phyloP scores from a whole-genome alignment of 2,329 filamentous ascomycete genomes.

The Paraconiothyrium brasiliense region DNA sequence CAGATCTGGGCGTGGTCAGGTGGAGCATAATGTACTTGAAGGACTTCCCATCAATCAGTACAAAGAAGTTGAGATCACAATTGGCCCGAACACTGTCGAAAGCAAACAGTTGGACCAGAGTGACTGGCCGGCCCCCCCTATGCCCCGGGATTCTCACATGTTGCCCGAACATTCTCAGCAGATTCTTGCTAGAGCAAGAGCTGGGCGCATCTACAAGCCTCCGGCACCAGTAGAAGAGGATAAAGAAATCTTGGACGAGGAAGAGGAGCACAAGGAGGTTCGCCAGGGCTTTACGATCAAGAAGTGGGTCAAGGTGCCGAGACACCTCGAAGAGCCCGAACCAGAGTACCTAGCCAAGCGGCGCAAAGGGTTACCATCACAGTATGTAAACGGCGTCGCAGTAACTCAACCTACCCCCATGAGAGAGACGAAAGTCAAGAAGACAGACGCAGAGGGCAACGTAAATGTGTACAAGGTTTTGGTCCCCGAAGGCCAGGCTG shows the following conservation, averaged over 20 bases:
- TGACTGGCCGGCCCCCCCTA: slow-evolving; percentile 81
- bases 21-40: slow-evolving; percentile 73
- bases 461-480: slow-evolving; percentile 85
- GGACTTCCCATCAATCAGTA: slow-evolving; percentile 92
- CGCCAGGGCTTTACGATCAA: slow-evolving; percentile 64
- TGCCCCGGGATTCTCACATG: slow-evolving; percentile 86
- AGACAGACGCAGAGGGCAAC: slow-evolving; percentile 79
- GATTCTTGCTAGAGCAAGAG: slow-evolving; percentile 81
- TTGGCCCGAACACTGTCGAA: slow-evolving; percentile 71
- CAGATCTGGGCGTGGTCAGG: slow-evolving; percentile 65
- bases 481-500: slow-evolving; percentile 77
- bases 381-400: slow-evolving; percentile 36
- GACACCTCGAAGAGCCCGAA: slow-evolving; percentile 66
- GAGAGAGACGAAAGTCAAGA: slow-evolving; percentile 81
- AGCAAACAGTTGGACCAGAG: slow-evolving; percentile 70
- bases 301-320: slow-evolving; percentile 67
- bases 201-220: slow-evolving; percentile 78
- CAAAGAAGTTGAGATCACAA: slow-evolving; percentile 72
- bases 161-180: slow-evolving; percentile 83
- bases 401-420: slow-evolving; percentile 58
- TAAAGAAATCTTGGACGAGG: slow-evolving; percentile 57
- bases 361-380: slow-evolving; percentile 65
- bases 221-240: slow-evolving; percentile 73
- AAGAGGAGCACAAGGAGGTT: slow-evolving; percentile 53
- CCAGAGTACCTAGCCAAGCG: slow-evolving; percentile 70